Percentiles rank a stretch among this genome's conserved stretches.
Evolutionary conservation across 495 filamentous ascomycete genomes (phyloP).

Genomic region (Podospora conica): DNA sequence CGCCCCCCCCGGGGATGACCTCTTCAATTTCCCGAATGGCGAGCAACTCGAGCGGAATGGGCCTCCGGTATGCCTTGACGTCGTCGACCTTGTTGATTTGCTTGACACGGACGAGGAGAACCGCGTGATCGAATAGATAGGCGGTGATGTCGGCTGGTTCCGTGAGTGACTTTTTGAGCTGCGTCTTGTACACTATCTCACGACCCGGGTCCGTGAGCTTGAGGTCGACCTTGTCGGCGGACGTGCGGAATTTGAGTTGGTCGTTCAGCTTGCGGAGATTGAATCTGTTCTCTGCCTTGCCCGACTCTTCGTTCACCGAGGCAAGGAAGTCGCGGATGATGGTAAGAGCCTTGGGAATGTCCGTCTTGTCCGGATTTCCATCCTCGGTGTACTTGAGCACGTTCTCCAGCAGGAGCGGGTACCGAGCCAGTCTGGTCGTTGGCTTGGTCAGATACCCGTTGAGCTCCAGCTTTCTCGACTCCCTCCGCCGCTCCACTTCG

Average conservation of each 20-base stretch:
- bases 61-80: slow-evolving; percentile 87
- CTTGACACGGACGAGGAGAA: slow-evolving; percentile 84
- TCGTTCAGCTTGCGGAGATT: slow-evolving; percentile 87
- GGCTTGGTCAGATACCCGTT: slow-evolving; percentile 99
- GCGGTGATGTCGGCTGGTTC: slow-evolving; percentile 86
- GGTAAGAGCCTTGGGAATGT: slow-evolving; percentile 80
- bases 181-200: slow-evolving; percentile 86
- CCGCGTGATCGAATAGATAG: slow-evolving; percentile 93
- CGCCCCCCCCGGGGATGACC: slow-evolving; percentile 70
- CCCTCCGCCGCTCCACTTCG: slow-evolving; percentile 91
- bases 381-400: slow-evolving; percentile 83
- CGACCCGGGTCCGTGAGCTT: slow-evolving; percentile 92
- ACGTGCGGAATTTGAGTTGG: slow-evolving; percentile 71
- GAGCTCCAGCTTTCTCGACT: slow-evolving; percentile 92
- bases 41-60: slow-evolving; percentile 89
- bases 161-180: slow-evolving; percentile 83
- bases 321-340: slow-evolving; percentile 82
- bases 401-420: slow-evolving; percentile 89
- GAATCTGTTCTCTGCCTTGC: slow-evolving; percentile 96
- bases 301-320: slow-evolving; percentile 88
- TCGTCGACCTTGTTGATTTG: slow-evolving; percentile 89
- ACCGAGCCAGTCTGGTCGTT: slow-evolving; percentile 90
- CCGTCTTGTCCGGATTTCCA: slow-evolving; percentile 79
- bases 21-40: slow-evolving; percentile 97
- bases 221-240: slow-evolving; percentile 83